Evolutionary conservation across 345 rosid genomes (phyloP), one percentile per base, ranked within the genome.

Genomic region (Populus pruinosa): DNA sequence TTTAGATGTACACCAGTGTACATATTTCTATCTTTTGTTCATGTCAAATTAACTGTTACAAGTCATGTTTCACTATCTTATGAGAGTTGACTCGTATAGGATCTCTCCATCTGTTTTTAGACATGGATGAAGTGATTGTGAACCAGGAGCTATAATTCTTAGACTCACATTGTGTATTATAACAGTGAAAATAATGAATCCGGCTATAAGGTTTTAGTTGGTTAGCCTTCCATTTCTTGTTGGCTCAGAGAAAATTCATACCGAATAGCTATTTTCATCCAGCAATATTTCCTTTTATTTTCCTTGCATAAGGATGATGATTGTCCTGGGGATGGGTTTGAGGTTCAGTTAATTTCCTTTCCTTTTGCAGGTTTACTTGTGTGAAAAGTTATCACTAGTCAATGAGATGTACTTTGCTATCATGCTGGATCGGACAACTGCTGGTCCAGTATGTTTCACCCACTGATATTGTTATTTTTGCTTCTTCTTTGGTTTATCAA

Each of bases 331-430:
- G 43, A 49, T 62, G 59, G 70, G 17, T 74, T 50, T 23, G 29
- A 49, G 35, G 33, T 73, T 61, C 49, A 59, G 41, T 66, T 64
- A 29, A 72, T 64, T 55, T 69, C 41, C 49, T 80, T 80, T 78
- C 33, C 66, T 77, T 41, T 62, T 66, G 77, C 96, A 96, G 99
- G 97, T 96, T 81, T 96, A 94, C 87, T 80, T 96, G 82, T 94
- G 98, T 80, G 87, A 96, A 80, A 96, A 96, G 86, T 70, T 96
- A 80, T 92, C 97, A 21, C 95, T 96, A 39, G 89, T 89, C 83
- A 94, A 96, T 79, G 99, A 96, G 95, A 96, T 94, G 98, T 96
- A 96, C 89, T 94, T 96, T 70, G 97, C 98, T 82, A 94, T 96
- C 70, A 92, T 93, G 79, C 90, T 96, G 55, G 99, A 96, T 88